Evolutionary conservation across 306 rosid genomes (phyloP).

Genomic region (Glycyrrhiza uralensis): DNA sequence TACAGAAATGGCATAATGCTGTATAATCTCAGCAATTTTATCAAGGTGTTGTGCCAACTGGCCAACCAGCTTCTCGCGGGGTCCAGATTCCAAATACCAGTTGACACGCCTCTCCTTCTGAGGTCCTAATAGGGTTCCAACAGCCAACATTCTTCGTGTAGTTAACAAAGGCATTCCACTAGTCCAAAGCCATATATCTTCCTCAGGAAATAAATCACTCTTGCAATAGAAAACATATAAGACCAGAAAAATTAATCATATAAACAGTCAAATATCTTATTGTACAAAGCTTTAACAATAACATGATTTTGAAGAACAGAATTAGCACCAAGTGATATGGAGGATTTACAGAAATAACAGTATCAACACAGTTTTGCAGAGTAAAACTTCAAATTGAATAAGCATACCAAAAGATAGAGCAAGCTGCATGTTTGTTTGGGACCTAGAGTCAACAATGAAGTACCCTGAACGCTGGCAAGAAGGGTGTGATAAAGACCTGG

Average conservation of each 20-base stretch:
- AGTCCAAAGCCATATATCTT: slow-evolving; percentile 91
- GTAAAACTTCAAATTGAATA: slow-evolving; percentile 15
- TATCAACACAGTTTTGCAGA: not conserved
- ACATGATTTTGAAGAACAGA: not conserved
- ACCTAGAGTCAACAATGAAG: slow-evolving; percentile 79
- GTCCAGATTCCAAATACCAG: slow-evolving; percentile 84
- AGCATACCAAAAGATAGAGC: slow-evolving; percentile 83
- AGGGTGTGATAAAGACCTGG: slow-evolving; percentile 90
- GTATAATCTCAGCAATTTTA: slow-evolving; percentile 77
- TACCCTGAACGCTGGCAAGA: slow-evolving; percentile 67
- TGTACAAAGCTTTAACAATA: not conserved
- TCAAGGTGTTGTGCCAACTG: slow-evolving; percentile 78
- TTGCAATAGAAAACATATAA: slow-evolving; percentile 39
- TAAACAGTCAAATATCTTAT: slow-evolving; percentile 18
- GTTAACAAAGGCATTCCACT: slow-evolving; percentile 87
- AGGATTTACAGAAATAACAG: slow-evolving; percentile 1
- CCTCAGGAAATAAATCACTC: slow-evolving; percentile 93
- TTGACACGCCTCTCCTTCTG: slow-evolving; percentile 70
- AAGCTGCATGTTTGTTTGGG: slow-evolving; percentile 98
- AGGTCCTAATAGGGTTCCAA: slow-evolving; percentile 82
- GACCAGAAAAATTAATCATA: slow-evolving; percentile 20
- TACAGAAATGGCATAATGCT: slow-evolving; percentile 91
- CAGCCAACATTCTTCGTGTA: slow-evolving; percentile 74
- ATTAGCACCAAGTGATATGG: not conserved
- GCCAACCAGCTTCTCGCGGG: slow-evolving; percentile 69